phyloP scores from a whole-genome alignment of 805 yeast species.

The Lachancea kluyveri region DNA sequence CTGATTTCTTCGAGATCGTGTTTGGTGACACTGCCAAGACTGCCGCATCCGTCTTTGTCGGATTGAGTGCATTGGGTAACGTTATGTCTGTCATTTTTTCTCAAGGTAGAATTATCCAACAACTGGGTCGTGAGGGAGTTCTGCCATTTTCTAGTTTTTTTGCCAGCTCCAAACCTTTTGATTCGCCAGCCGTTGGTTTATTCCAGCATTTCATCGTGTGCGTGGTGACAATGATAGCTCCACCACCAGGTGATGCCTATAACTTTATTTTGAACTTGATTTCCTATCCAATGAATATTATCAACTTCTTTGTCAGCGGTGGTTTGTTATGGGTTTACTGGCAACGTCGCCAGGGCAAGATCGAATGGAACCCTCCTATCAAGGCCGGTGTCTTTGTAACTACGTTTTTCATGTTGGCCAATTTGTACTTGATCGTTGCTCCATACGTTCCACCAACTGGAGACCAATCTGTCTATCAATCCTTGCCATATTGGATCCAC shows the following conservation, averaged over 20 bases:
- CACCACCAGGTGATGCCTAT: slow-evolving; percentile 86
- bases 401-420: slow-evolving; percentile 56
- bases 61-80: slow-evolving; percentile 75
- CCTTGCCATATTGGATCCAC: slow-evolving; percentile 70
- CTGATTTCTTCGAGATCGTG: slow-evolving; percentile 64
- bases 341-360: slow-evolving; percentile 42
- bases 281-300: slow-evolving; percentile 75
- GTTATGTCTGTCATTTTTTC: slow-evolving; percentile 75
- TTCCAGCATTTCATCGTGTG: slow-evolving; percentile 75
- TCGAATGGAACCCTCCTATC: slow-evolving; percentile 67
- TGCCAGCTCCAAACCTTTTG: slow-evolving; percentile 66
- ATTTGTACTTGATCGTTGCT: slow-evolving; percentile 63
- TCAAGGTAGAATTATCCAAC: slow-evolving; percentile 76
- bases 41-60: slow-evolving; percentile 75
- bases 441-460: slow-evolving; percentile 71
- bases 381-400: slow-evolving; percentile 59
- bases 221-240: slow-evolving; percentile 66
- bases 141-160: slow-evolving; percentile 68
- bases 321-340: slow-evolving; percentile 54
- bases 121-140: slow-evolving; percentile 75
- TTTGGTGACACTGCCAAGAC: slow-evolving; percentile 64
- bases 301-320: slow-evolving; percentile 56
- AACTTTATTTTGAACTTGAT: slow-evolving; percentile 73
- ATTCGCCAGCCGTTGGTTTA: slow-evolving; percentile 67
- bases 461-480: slow-evolving; percentile 63